These are phyloP conservation scores for Aspergillus ostianus DNA, from an alignment of 495 filamentous ascomycete genomes.

Conservation along the genomic window DNA sequence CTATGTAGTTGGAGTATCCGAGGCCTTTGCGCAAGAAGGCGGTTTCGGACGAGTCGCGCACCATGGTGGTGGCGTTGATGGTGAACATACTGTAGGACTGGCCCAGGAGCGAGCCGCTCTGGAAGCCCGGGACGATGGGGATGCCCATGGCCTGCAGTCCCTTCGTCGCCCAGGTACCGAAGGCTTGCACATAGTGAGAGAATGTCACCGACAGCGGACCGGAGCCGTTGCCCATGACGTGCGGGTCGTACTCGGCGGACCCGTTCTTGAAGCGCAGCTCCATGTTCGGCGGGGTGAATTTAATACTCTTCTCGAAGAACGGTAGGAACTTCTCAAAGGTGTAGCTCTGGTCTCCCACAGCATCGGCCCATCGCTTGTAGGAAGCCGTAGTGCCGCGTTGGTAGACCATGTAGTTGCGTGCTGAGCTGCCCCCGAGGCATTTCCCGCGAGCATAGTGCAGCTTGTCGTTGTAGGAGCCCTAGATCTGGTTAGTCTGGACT, in stretches of 20 bases:
- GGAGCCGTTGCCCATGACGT: conserved; percentile 11
- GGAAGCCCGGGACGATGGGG: conserved; percentile 28
- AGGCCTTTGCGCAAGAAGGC: conserved; percentile 23
- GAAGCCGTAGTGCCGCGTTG: conserved; percentile 28
- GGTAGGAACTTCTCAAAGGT: conserved; percentile 44
- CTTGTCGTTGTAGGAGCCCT: neutral
- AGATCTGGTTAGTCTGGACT: neutral
- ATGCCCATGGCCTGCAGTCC: conserved; percentile 36
- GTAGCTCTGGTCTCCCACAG: conserved; percentile 48
- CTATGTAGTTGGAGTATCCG: neutral
- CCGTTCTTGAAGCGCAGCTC: conserved; percentile 25
- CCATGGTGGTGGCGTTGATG: conserved; percentile 23
- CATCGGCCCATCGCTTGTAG: conserved; percentile 49
- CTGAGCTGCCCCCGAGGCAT: conserved; percentile 42
- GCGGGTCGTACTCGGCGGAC: conserved; percentile 37
- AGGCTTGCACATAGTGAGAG: conserved; percentile 37
- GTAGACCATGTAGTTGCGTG: conserved; percentile 42
- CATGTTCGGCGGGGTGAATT: conserved; percentile 44
- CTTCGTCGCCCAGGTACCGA: conserved; percentile 26
- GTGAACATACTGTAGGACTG: conserved; percentile 26
- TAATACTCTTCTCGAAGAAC: conserved; percentile 45
- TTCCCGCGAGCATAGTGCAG: conserved; percentile 44
- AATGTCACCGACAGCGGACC: conserved; percentile 42
- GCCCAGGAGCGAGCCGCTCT: conserved; percentile 25
- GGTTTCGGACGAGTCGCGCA: conserved; percentile 27